These are phyloP conservation scores for Geoglossum glabrum DNA, from an alignment of 495 filamentous ascomycete species.

Conservation along the genomic window DNA sequence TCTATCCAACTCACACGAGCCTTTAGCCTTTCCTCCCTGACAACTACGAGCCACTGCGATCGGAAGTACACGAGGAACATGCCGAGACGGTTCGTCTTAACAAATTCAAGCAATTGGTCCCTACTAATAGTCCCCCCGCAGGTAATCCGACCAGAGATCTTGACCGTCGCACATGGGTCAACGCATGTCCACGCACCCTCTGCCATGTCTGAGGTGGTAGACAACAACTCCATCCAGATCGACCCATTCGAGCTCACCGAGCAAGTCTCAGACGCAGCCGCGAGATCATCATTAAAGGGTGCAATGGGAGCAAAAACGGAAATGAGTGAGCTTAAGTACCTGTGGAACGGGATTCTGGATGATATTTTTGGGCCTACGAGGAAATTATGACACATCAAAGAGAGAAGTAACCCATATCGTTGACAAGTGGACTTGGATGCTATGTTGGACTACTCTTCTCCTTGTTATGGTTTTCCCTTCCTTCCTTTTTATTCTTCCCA, in stretches of 20 bases:
- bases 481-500: no score
- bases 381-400: neutral
- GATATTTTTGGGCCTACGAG: constrained; percentile 1
- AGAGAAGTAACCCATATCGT: no score
- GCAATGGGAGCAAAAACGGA: neutral
- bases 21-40: constrained; percentile 2
- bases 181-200: constrained; percentile 3
- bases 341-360: constrained; percentile 5
- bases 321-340: neutral
- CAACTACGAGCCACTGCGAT: neutral
- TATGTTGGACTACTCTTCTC: no score
- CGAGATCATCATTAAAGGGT: neutral
- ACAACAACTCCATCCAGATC: constrained; percentile 5
- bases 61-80: neutral
- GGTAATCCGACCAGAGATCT: constrained; percentile 7
- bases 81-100: neutral
- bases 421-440: no score
- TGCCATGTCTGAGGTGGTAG: constrained; percentile 5
- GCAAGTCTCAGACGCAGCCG: neutral
- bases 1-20: neutral
- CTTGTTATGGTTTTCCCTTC: no score
- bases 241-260: constrained; percentile 2
- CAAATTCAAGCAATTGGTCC: neutral
- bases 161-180: neutral
- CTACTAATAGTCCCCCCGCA: neutral